phyloP scores from a whole-genome alignment of 179 eudicot species.

The Patellifolia procumbens region DNA sequence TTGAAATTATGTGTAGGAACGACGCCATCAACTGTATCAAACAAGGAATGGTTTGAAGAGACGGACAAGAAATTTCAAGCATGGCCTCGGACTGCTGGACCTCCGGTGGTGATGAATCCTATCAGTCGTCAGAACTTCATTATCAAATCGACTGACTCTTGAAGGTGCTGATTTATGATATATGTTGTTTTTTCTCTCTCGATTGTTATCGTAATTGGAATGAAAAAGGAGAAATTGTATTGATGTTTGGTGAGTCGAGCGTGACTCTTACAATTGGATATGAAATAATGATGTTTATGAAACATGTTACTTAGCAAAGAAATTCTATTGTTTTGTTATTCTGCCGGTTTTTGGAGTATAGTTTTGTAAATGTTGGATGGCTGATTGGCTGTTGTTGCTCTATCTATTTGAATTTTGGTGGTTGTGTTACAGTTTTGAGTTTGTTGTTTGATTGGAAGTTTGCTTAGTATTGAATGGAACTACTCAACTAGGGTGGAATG shows the following conservation, averaged over 20 bases:
- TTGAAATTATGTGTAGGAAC: constrained; percentile 42
- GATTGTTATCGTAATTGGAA: background rate
- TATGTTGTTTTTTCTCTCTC: background rate
- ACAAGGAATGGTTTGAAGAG: constrained; percentile 66
- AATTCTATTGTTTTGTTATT: constrained; percentile 1
- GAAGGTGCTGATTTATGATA: constrained; percentile 25
- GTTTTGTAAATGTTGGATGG: background rate
- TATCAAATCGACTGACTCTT: constrained; percentile 48
- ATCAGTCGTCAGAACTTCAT: constrained; percentile 83
- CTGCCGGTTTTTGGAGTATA: background rate
- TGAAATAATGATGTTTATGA: constrained; percentile 6
- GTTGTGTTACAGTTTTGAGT: no score
- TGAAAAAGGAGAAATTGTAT: background rate
- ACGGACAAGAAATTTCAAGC: constrained; percentile 77
- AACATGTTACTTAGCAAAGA: background rate
- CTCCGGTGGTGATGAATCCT: constrained; percentile 86
- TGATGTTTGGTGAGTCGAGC: background rate
- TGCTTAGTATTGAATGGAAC: background rate
- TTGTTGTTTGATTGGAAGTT: background rate
- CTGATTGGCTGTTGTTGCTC: background rate
- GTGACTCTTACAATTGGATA: background rate
- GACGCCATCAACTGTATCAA: constrained; percentile 59
- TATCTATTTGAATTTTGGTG: background rate
- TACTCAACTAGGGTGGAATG: background rate
- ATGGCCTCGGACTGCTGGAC: constrained; percentile 87